Evolutionary conservation across 2,329 filamentous ascomycete species (phyloP), one percentile per base, ranked within the genome.

Genomic region (Ophiostoma populinum): DNA sequence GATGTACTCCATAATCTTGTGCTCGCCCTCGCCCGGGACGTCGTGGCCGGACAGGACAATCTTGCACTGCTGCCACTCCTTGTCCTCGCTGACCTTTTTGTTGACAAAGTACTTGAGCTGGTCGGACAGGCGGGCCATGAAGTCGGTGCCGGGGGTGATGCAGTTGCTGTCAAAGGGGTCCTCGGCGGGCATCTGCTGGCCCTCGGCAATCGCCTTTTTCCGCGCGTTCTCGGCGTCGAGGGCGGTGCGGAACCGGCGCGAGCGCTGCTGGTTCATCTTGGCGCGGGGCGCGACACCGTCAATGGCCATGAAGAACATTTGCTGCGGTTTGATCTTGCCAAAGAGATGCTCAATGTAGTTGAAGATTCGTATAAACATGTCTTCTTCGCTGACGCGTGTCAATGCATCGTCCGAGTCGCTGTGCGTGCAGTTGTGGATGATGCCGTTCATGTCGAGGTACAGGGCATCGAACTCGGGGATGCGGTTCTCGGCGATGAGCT

Each of bases 1-100:
- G 55, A 98, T 98, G 57, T 98, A 98, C 58, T 98, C 92, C 90
- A 98, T 98, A 58, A 98, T 93, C 62, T 98, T 98, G 64, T 98
- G 90, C 57, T 98, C 90, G 48, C 90, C 90, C 59, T 98, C 92
- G 48, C 90, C 90, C 6, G 90, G 90, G 18, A 95, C 87, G 56
- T 98, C 92, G 52, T 98, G 92, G 36, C 92, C 90, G 6, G 90
- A 98, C 40, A 98, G 68, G 35, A 98, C 85, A 47, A 98, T 77
- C 52, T 95, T 86, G 45, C 92, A 90, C 40, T 81, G 81, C 59
- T 98, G 90, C 90, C 90, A 98, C 49, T 98, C 90, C 32, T 77
- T 73, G 55, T 98, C 90, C 55, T 98, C 87, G 3, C 85, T 90
- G 9, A 98, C 77, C 59, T 98, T 98, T 61, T 98, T 98, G 63